Evolutionary conservation across 495 filamentous ascomycete genomes (phyloP).

Genomic region (Penicillium atrosanguineum): DNA sequence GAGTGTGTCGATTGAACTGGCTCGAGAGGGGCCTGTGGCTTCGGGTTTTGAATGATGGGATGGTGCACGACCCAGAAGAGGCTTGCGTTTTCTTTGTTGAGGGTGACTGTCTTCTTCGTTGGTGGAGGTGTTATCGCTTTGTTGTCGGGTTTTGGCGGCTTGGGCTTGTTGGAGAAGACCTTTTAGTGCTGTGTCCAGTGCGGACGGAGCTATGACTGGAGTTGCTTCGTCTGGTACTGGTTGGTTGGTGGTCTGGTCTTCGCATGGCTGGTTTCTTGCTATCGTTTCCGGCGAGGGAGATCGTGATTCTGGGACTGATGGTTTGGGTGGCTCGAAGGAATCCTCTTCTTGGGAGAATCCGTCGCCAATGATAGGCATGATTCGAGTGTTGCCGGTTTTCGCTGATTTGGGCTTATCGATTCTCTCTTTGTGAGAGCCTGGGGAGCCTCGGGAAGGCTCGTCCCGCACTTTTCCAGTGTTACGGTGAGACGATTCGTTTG

Average conservation of each 20-base stretch:
- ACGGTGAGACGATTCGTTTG: slow-evolving; percentile 7
- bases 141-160: slow-evolving; percentile 33
- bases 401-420: background rate
- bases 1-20: slow-evolving; percentile 54
- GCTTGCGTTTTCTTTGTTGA: slow-evolving; percentile 32
- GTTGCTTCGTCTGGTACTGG: slow-evolving; percentile 13
- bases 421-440: background rate
- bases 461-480: background rate
- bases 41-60: slow-evolving; percentile 33
- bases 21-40: slow-evolving; percentile 34
- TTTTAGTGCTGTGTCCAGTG: slow-evolving; percentile 38
- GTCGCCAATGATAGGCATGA: slow-evolving; percentile 15
- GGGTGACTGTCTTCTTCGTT: slow-evolving; percentile 16
- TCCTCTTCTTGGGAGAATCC: slow-evolving; percentile 27
- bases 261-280: slow-evolving; percentile 5
- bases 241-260: slow-evolving; percentile 9
- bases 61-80: slow-evolving; percentile 49
- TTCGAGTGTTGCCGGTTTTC: slow-evolving; percentile 8
- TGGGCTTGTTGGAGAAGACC: slow-evolving; percentile 43
- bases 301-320: slow-evolving; percentile 29
- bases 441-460: background rate
- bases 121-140: slow-evolving; percentile 12
- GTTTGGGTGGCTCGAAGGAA: slow-evolving; percentile 24
- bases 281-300: slow-evolving; percentile 22
- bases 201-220: slow-evolving; percentile 22